Evolutionary conservation across 768 basidiomycete species (phyloP), one percentile per base, ranked within the genome.

Genomic region (Phanerodontia chrysosporium): DNA sequence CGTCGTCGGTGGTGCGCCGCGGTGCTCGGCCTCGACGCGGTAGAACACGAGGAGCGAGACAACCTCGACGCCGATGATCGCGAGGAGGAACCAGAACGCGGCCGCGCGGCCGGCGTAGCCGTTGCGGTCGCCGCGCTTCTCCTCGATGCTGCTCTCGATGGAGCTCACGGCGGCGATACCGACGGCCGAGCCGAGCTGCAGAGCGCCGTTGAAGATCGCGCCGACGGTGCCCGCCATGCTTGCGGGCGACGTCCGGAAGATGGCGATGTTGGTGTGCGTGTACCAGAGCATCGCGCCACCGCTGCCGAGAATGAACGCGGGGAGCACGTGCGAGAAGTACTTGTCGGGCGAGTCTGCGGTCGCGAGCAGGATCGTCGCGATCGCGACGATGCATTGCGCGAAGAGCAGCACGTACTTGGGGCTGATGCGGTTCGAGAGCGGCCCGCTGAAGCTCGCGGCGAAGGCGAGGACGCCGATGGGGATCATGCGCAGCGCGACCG

Each of bases 171-270:
- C 74, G 14, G 83, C 78, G 32, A 80, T 68, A n/a, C 80, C 81
- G 25, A 80, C 70, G 4, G 83, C 83, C 10, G 75, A 74, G 28
- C 82, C 81, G 58, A 81, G 70, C 66, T 85, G 80, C 1, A 82
- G 73, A 8, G 79, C 78, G 22, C 76, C 74, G 57, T 80, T 82
- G 72, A 83, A 82, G 29, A 85, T 78, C 14, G 83, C 83, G n/a
- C 80, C 80, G 10, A 83, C 76, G 3, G 77, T 80, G 36, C 83
- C 83, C 4, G 81, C 74, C 65, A 80, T 76, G 16, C 73, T 70
- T 7, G 77, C 58, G 5, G 81, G 82, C 3, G 75, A 75, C 30
- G 74, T 73, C 57, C 72, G 74, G 67, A 84, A 77, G 39, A 83
- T 74, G 10, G 80, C 80, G 49, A 84, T 78, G 63, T 79, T 83